Percentiles rank a stretch among this genome's conserved stretches.
These are phyloP conservation scores for Neocucurbitaria cava DNA, from an alignment of 2,329 filamentous ascomycete genomes.

Conservation along the genomic window DNA sequence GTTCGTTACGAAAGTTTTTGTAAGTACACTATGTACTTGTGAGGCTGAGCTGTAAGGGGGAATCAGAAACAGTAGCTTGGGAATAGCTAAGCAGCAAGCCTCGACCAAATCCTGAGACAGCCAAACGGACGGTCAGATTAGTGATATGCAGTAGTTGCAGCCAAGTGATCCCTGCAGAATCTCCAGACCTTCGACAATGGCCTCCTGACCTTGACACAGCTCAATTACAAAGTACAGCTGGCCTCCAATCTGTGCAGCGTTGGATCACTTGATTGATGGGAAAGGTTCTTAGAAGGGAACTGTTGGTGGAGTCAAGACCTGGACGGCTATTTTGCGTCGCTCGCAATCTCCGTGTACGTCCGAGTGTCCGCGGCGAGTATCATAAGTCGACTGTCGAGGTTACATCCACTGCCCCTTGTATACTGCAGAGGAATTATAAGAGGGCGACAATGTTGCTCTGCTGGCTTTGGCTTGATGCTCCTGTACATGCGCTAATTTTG, in stretches of 20 bases:
- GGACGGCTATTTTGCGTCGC: constrained; percentile 11
- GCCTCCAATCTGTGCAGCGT: not conserved
- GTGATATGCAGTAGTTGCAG: constrained; percentile 4
- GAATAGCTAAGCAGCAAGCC: constrained; percentile 12
- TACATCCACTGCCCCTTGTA: not conserved
- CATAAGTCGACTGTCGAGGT: not conserved
- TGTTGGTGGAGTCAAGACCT: not conserved
- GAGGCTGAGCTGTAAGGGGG: constrained; percentile 7
- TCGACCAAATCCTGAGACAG: constrained; percentile 12
- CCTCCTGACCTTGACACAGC: constrained; percentile 2
- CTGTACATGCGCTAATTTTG: not conserved
- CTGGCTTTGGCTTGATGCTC: not conserved
- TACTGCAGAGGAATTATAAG: not conserved
- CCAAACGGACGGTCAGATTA: constrained; percentile 3
- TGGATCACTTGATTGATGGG: not conserved
- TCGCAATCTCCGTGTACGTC: constrained; percentile 11
- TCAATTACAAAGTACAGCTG: constrained; percentile 6
- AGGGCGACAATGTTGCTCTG: not conserved
- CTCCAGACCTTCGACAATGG: constrained; percentile 1
- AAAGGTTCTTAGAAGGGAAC: not conserved
- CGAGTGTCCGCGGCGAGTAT: not conserved
- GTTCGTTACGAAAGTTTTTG: not conserved
- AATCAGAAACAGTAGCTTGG: constrained; percentile 4
- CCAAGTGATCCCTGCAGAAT: constrained; percentile 4
- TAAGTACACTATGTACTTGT: constrained; percentile 1